These are phyloP conservation scores for Penicillium tannophilum DNA, from an alignment of 495 filamentous ascomycete genomes.

Conservation along the genomic window DNA sequence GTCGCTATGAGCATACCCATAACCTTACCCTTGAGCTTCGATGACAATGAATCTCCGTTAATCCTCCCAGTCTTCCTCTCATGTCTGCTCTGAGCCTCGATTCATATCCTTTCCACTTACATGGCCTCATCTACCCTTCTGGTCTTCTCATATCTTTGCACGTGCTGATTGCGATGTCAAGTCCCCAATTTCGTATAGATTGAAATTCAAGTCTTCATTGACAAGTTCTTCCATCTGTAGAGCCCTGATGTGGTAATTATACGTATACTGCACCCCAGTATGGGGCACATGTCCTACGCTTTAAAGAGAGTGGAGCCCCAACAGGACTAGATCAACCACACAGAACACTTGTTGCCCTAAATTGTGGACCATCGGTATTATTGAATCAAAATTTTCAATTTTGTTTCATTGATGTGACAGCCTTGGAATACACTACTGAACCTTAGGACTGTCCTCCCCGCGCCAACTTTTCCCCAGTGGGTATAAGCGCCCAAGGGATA, in stretches of 20 bases:
- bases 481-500: background rate
- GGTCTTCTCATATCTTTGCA: background rate
- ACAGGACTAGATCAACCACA: background rate
- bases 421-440: conserved; percentile 8
- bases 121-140: conserved; percentile 8
- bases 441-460: conserved; percentile 9
- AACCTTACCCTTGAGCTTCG: conserved; percentile 14
- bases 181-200: conserved; percentile 20
- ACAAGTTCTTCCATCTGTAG: conserved; percentile 5
- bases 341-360: background rate
- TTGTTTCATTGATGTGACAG: background rate
- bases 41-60: conserved; percentile 21
- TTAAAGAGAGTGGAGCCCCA: conserved; percentile 9
- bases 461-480: background rate
- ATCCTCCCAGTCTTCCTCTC: background rate
- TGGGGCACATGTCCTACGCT: conserved; percentile 10
- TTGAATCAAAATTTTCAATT: background rate
- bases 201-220: conserved; percentile 31
- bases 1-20: conserved; percentile 10
- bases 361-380: background rate
- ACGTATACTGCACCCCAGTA: background rate
- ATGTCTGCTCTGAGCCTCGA: background rate
- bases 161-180: background rate
- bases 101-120: conserved; percentile 12
- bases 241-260: background rate